Percentiles rank a stretch among this genome's conserved stretches.
Evolutionary conservation across 2,329 filamentous ascomycete species (phyloP).

Genomic region (Apiospora saccharicola): DNA sequence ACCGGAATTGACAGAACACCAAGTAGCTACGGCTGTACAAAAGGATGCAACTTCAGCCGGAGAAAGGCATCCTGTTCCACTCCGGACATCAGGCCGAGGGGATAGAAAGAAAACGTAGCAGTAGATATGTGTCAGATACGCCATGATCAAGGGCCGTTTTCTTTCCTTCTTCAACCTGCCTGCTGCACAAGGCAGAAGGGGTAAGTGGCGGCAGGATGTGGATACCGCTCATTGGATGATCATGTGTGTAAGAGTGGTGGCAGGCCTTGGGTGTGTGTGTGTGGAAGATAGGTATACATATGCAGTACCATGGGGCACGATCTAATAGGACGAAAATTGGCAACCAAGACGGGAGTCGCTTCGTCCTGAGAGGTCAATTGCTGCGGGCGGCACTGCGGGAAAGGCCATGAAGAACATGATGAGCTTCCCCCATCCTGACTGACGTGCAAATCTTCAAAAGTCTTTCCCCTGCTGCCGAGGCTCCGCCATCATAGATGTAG

Average conservation of each 20-base stretch:
- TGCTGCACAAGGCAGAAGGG: neutral
- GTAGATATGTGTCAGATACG: neutral
- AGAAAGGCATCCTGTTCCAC: conserved; percentile 1
- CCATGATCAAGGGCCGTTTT: neutral
- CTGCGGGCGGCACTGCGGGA: conserved; percentile 8
- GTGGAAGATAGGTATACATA: conserved; percentile 28
- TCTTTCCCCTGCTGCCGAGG: neutral
- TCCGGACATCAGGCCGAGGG: conserved; percentile 15
- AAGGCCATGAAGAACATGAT: neutral
- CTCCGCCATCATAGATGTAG: neutral
- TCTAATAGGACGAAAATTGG: conserved; percentile 38
- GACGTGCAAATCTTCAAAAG: neutral
- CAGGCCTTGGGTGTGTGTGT: conserved; percentile 35
- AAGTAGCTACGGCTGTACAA: neutral
- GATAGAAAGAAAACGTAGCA: neutral
- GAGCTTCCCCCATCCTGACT: neutral
- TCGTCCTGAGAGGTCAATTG: conserved; percentile 36
- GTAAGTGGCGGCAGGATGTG: conserved; percentile 30
- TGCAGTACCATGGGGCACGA: conserved; percentile 42
- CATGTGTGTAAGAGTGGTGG: conserved; percentile 31
- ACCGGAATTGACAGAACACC: neutral
- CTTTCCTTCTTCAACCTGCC: neutral
- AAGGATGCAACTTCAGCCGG: conserved; percentile 1
- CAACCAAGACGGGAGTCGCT: conserved; percentile 35
- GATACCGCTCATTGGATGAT: conserved; percentile 33